Percentiles rank a stretch among this genome's conserved stretches.
Conservation (phyloP, 176 grass and related monocot genomes). For the Alopecurus myosuroides region DNA sequence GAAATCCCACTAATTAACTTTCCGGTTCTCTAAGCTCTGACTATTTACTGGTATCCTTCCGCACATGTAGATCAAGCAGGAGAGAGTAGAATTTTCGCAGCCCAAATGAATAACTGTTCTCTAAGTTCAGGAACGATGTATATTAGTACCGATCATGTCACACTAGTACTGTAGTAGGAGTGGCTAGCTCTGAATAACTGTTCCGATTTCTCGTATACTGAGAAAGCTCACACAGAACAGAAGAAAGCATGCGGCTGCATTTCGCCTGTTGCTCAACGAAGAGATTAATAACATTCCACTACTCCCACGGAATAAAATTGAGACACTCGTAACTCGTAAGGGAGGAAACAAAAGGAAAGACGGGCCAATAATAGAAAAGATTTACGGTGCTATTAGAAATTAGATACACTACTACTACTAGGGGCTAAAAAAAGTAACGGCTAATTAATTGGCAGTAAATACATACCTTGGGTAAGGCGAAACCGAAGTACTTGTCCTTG, state of each 20-base stretch:
- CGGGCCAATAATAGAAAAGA: not conserved
- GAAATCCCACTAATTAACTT: slow-evolving; percentile 9
- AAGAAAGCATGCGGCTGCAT: not conserved
- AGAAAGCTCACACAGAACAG: not conserved
- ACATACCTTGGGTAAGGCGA: slow-evolving; percentile 42
- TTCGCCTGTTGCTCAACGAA: not conserved
- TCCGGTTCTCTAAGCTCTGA: not conserved
- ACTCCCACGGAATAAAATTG: no score
- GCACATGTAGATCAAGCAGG: not conserved
- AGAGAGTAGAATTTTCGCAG: not conserved
- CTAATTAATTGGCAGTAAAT: not conserved
- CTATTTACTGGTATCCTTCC: not conserved
- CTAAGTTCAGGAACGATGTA: no score
- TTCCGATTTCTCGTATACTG: no score
- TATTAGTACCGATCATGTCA: no score
- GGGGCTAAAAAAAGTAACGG: not conserved
- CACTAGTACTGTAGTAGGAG: no score
- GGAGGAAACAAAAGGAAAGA: no score
- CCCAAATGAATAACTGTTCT: not conserved
- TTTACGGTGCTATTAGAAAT: not conserved
- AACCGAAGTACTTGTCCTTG: slow-evolving; percentile 43
- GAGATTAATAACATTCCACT: not conserved
- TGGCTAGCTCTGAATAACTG: no score
- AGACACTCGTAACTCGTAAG: no score
- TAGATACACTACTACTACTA: no score